A percentile compares a stretch with the other conserved stretches of the same genome.
These are phyloP conservation scores for Hyaloscypha hepaticicola DNA, from an alignment of 495 filamentous ascomycete species.

Conservation along the genomic window DNA sequence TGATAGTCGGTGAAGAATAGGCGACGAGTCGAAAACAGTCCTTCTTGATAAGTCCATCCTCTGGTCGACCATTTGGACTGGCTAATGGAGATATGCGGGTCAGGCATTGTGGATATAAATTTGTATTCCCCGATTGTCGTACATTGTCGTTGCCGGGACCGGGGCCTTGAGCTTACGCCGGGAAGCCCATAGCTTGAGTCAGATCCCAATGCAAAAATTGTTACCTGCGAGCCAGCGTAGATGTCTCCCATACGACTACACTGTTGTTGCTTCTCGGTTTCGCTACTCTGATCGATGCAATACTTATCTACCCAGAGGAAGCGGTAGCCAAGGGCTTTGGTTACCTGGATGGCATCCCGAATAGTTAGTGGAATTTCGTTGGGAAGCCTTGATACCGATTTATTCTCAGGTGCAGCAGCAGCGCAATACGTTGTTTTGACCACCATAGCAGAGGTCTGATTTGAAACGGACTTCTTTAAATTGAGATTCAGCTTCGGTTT, in stretches of 20 bases:
- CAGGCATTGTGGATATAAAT: background rate
- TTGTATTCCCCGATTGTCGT: slow-evolving; percentile 14
- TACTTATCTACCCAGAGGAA: slow-evolving; percentile 37
- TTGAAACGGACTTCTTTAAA: slow-evolving; percentile 12
- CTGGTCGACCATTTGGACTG: slow-evolving; percentile 36
- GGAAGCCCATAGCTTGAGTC: slow-evolving; percentile 34
- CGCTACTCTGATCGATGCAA: slow-evolving; percentile 28
- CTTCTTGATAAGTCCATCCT: slow-evolving; percentile 39
- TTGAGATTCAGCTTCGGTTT: slow-evolving; percentile 11
- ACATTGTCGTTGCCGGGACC: slow-evolving; percentile 16
- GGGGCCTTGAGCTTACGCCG: slow-evolving; percentile 25
- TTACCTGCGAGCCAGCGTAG: slow-evolving; percentile 31
- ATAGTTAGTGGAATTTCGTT: slow-evolving; percentile 14
- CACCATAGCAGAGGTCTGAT: slow-evolving; percentile 11
- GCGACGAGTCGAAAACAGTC: background rate
- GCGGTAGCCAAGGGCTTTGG: slow-evolving; percentile 21
- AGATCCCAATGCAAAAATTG: slow-evolving; percentile 35
- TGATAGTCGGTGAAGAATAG: slow-evolving; percentile 1
- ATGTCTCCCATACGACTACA: slow-evolving; percentile 35
- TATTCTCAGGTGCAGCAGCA: slow-evolving; percentile 9
- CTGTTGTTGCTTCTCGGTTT: slow-evolving; percentile 28
- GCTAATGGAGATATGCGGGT: background rate
- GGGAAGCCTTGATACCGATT: slow-evolving; percentile 11
- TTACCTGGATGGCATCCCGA: slow-evolving; percentile 28
- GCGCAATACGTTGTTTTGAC: slow-evolving; percentile 9